Evolutionary conservation across 768 basidiomycete genomes (phyloP).

Genomic region (Leccinum pellstonianum): DNA sequence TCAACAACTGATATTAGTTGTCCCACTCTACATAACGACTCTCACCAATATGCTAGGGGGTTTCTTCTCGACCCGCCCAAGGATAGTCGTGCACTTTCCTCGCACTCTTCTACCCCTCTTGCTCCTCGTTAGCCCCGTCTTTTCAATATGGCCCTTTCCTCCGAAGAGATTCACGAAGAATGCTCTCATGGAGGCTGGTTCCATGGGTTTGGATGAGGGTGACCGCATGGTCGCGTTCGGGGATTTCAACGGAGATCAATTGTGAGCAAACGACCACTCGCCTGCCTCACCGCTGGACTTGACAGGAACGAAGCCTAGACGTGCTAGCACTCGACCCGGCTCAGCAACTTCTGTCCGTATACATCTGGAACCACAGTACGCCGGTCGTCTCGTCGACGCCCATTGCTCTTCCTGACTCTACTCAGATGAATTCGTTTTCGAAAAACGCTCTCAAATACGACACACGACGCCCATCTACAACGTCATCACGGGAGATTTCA

Average conservation of each 20-base stretch:
- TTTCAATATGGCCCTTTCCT: conserved; percentile 76
- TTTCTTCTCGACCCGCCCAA: background rate
- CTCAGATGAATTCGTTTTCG: conserved; percentile 58
- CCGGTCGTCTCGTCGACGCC: background rate
- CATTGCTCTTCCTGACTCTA: conserved; percentile 6
- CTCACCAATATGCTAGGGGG: conserved; percentile 12
- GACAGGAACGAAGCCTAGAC: conserved; percentile 58
- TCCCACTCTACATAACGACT: background rate
- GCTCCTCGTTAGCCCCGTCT: conserved; percentile 22
- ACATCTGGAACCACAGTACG: conserved; percentile 82
- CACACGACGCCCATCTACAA: conserved; percentile 66
- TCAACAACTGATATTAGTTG: background rate
- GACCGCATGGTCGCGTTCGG: conserved; percentile 85
- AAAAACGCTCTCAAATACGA: conserved; percentile 48
- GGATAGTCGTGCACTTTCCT: background rate
- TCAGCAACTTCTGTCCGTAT: conserved; percentile 72
- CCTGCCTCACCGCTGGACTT: background rate
- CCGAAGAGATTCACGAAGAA: conserved; percentile 85
- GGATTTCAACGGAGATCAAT: conserved; percentile 95
- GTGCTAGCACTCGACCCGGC: conserved; percentile 72
- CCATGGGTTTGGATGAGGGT: conserved; percentile 71
- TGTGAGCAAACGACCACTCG: conserved; percentile 50
- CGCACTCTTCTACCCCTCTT: conserved; percentile 15
- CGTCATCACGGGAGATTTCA: conserved; percentile 91
- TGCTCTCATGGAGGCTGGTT: conserved; percentile 74